Conservation (phyloP, 306 rosid genomes). For the Sesbania bispinosa region DNA sequence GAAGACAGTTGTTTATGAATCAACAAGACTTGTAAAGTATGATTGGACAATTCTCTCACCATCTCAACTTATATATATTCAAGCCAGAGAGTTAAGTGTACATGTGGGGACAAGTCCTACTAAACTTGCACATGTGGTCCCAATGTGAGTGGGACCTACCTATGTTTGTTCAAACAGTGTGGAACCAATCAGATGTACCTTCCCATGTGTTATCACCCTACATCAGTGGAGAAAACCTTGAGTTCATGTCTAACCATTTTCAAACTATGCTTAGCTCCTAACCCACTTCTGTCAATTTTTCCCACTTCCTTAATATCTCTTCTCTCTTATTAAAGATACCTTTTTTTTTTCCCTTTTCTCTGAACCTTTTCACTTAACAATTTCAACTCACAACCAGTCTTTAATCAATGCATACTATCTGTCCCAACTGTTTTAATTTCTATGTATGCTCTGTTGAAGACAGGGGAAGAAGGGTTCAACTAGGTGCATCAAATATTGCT, state of each 20-base stretch:
- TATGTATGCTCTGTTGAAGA: too few species aligned
- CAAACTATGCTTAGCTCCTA: not conserved
- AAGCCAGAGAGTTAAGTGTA: conserved; percentile 16
- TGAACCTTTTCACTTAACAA: not conserved
- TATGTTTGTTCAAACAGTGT: conserved; percentile 40
- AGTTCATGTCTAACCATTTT: conserved; percentile 32
- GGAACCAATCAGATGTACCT: conserved; percentile 39
- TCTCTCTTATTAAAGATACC: too few species aligned
- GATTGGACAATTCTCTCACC: conserved; percentile 47
- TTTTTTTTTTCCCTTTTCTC: not conserved
- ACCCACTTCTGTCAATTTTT: too few species aligned
- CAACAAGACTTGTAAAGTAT: conserved; percentile 29
- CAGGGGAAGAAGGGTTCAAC: too few species aligned
- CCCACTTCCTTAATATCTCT: too few species aligned
- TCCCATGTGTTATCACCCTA: conserved; percentile 51
- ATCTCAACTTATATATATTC: conserved; percentile 9
- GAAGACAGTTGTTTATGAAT: conserved; percentile 45
- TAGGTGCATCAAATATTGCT: too few species aligned
- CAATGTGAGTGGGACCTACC: conserved; percentile 38
- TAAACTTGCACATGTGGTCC: conserved; percentile 43
- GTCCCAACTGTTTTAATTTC: too few species aligned
- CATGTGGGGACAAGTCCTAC: conserved; percentile 31
- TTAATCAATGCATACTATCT: too few species aligned
- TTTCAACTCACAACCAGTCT: too few species aligned
- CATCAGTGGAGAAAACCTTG: conserved; percentile 47